These are phyloP conservation scores for Zymoseptoria crescenta DNA, from an alignment of 2,329 filamentous ascomycete genomes.

Conservation along the genomic window DNA sequence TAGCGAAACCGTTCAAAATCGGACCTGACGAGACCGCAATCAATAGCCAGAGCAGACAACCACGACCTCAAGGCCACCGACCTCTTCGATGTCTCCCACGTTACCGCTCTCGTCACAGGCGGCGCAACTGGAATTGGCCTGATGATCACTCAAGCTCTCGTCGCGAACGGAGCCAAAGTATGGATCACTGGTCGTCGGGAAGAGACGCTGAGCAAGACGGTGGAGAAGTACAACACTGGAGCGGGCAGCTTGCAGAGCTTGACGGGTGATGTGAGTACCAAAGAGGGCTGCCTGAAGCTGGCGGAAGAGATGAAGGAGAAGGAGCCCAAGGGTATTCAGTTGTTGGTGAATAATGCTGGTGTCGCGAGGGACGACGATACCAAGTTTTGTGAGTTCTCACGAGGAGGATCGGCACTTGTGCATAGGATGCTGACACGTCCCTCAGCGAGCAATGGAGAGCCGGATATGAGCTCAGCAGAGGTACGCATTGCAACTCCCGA, in stretches of 20 bases:
- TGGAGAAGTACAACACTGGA: constrained; percentile 40
- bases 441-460: constrained; percentile 35
- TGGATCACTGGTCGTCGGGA: constrained; percentile 42
- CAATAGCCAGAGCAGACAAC: constrained; percentile 29
- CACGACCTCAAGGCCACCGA: constrained; percentile 35
- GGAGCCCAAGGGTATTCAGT: constrained; percentile 46
- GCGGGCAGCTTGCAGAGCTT: constrained; percentile 36
- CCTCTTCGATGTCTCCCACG: constrained; percentile 40
- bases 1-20: neutral
- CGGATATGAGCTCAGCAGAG: constrained; percentile 41
- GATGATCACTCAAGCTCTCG: constrained; percentile 32
- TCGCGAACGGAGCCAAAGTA: constrained; percentile 35
- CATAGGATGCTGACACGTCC: neutral
- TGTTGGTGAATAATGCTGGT: constrained; percentile 49
- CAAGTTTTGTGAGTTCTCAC: constrained; percentile 33
- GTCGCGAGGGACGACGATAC: constrained; percentile 47
- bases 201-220: constrained; percentile 37
- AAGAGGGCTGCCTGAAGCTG: constrained; percentile 40
- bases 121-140: constrained; percentile 38
- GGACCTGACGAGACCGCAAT: neutral
- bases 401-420: neutral
- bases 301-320: constrained; percentile 36
- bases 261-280: constrained; percentile 44
- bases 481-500: neutral
- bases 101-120: constrained; percentile 41